These are phyloP conservation scores for Colletotrichum nymphaeae DNA, from an alignment of 2,329 filamentous ascomycete genomes.

Conservation along the genomic window DNA sequence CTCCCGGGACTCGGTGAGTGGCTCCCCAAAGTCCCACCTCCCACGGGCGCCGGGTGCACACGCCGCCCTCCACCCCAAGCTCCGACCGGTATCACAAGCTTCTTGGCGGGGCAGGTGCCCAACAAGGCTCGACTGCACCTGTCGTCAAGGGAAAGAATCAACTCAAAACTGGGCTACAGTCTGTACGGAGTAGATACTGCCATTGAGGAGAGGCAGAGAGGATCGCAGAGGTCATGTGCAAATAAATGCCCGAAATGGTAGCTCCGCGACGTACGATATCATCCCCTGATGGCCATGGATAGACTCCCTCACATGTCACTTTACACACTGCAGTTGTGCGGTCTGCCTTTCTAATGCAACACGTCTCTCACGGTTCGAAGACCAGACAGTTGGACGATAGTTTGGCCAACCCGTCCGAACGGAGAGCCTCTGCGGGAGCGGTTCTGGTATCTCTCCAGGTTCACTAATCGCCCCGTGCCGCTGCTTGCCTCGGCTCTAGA, in stretches of 20 bases:
- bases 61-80: neutral
- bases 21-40: neutral
- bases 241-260: too few relatives aligned
- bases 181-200: neutral
- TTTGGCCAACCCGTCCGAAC: neutral
- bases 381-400: neutral
- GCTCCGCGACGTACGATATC: too few relatives aligned
- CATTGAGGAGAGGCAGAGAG: too few relatives aligned
- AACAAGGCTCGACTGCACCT: neutral
- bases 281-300: too few relatives aligned
- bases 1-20: conserved; percentile 8
- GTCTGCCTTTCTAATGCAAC: too few relatives aligned
- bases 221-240: too few relatives aligned
- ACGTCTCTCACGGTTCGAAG: neutral
- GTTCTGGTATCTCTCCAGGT: neutral
- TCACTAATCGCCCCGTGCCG: neutral
- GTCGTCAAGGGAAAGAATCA: neutral
- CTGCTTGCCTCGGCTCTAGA: neutral
- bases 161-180: neutral
- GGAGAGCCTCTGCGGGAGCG: neutral
- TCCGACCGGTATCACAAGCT: conserved; percentile 29
- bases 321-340: too few relatives aligned
- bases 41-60: neutral
- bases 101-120: neutral
- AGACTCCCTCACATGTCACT: too few relatives aligned